phyloP scores from a whole-genome alignment of 192 early-diverging fungal species.

The Coemansia nantahalensis region DNA sequence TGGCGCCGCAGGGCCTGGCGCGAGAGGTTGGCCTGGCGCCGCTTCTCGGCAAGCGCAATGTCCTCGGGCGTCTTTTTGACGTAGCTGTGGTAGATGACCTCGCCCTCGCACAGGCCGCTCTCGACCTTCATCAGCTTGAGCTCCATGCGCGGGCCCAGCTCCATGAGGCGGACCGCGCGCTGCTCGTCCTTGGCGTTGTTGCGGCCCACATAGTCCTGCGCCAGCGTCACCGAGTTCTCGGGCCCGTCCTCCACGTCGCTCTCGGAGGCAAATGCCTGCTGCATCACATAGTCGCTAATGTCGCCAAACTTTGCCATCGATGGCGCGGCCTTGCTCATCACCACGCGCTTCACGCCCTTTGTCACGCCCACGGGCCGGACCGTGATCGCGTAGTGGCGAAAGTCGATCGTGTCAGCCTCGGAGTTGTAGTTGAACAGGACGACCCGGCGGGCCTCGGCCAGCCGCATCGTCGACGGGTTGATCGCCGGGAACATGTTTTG shows the following conservation, averaged over 20 bases:
- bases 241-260: slow-evolving; percentile 91
- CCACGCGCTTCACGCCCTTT: slow-evolving; percentile 85
- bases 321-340: slow-evolving; percentile 70
- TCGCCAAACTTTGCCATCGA: slow-evolving; percentile 79
- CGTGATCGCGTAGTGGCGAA: slow-evolving; percentile 89
- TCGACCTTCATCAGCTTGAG: slow-evolving; percentile 86
- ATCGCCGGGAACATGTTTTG: slow-evolving; percentile 98
- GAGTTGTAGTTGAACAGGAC: slow-evolving; percentile 89
- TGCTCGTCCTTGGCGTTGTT: slow-evolving; percentile 75
- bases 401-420: slow-evolving; percentile 80
- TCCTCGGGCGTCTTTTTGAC: slow-evolving; percentile 72
- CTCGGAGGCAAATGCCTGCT: slow-evolving; percentile 80
- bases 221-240: slow-evolving; percentile 78
- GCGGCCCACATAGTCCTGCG: slow-evolving; percentile 78
- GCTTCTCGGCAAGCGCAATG: slow-evolving; percentile 60
- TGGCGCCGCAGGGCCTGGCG: slow-evolving; percentile 69
- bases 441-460: slow-evolving; percentile 85
- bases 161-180: slow-evolving; percentile 79
- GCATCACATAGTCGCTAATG: slow-evolving; percentile 89
- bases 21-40: slow-evolving; percentile 59
- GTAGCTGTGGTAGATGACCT: slow-evolving; percentile 88
- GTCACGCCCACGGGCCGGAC: slow-evolving; percentile 87
- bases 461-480: slow-evolving; percentile 91
- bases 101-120: slow-evolving; percentile 83
- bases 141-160: slow-evolving; percentile 91